Conservation (phyloP, 176 grass and related monocot species). For the Zea luxurians region DNA sequence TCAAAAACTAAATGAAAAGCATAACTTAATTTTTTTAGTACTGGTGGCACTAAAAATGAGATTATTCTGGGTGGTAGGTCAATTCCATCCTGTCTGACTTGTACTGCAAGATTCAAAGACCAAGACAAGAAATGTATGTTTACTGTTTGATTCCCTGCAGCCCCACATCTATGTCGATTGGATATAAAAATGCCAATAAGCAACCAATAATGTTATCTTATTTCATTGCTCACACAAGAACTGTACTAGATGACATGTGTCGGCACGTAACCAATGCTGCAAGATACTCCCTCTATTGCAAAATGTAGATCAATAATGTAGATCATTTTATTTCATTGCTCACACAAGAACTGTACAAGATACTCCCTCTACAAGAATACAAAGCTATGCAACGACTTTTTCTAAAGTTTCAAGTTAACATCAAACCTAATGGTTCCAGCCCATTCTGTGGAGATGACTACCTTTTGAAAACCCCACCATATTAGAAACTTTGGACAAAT, state of each 20-base stretch:
- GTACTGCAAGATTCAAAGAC: conserved; percentile 34
- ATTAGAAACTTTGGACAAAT: conserved; percentile 13
- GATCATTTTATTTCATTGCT: conserved; percentile 30
- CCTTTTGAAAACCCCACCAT: neutral
- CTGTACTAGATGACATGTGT: conserved; percentile 24
- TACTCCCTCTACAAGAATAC: conserved; percentile 25
- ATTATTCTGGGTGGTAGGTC: conserved; percentile 48
- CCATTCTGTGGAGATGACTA: conserved; percentile 13
- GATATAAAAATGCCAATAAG: conserved; percentile 20
- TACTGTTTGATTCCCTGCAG: conserved; percentile 34
- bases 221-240: conserved; percentile 30
- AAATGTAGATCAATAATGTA: neutral
- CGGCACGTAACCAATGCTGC: conserved; percentile 19
- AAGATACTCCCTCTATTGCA: neutral
- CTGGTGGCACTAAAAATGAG: conserved; percentile 10
- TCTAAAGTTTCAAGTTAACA: conserved; percentile 27
- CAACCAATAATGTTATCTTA: conserved; percentile 27
- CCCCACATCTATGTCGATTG: conserved; percentile 35
- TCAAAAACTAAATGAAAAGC: neutral
- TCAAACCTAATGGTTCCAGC: conserved; percentile 3
- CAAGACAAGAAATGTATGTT: conserved; percentile 24
- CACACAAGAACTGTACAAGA: conserved; percentile 29
- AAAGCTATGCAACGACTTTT: conserved; percentile 3
- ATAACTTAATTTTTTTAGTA: conserved; percentile 6
- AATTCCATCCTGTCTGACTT: conserved; percentile 38